phyloP scores from a whole-genome alignment of 78 protist genomes.

The Speleostelium caveatum region DNA sequence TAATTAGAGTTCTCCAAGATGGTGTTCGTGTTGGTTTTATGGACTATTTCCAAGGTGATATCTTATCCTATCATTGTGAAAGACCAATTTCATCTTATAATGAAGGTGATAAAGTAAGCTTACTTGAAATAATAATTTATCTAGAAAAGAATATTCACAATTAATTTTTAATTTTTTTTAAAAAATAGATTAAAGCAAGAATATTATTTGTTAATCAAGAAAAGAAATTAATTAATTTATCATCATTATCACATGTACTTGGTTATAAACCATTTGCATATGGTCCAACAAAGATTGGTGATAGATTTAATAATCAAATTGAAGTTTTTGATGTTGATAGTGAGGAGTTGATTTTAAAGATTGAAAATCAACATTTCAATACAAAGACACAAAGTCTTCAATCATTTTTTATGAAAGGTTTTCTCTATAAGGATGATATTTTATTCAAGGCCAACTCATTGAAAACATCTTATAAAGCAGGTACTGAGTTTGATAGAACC shows the following conservation, averaged over 20 bases:
- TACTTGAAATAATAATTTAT: not conserved
- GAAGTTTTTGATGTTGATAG: conserved; percentile 36
- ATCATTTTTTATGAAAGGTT: conserved; percentile 11
- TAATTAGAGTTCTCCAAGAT: not conserved
- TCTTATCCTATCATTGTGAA: conserved; percentile 15
- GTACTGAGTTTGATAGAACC: not conserved
- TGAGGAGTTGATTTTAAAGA: not conserved
- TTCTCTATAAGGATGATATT: conserved; percentile 11
- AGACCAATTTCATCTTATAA: conserved; percentile 13
- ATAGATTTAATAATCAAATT: not conserved
- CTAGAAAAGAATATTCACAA: too few species aligned
- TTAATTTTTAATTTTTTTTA: not conserved
- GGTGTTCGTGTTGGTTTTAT: conserved; percentile 44
- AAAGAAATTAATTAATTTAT: conserved; percentile 42
- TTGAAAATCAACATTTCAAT: too few species aligned
- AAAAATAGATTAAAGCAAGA: conserved; percentile 39
- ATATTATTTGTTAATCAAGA: conserved; percentile 63
- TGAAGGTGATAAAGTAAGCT: conserved; percentile 23
- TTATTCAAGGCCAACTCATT: not conserved
- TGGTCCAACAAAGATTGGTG: conserved; percentile 26
- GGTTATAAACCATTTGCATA: conserved; percentile 68
- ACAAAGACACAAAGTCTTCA: not conserved
- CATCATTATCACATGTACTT: conserved; percentile 23
- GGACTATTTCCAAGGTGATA: conserved; percentile 67
- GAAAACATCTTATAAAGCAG: conserved; percentile 1